phyloP scores from a whole-genome alignment of 2,329 filamentous ascomycete genomes.

The Penicillium sp. region DNA sequence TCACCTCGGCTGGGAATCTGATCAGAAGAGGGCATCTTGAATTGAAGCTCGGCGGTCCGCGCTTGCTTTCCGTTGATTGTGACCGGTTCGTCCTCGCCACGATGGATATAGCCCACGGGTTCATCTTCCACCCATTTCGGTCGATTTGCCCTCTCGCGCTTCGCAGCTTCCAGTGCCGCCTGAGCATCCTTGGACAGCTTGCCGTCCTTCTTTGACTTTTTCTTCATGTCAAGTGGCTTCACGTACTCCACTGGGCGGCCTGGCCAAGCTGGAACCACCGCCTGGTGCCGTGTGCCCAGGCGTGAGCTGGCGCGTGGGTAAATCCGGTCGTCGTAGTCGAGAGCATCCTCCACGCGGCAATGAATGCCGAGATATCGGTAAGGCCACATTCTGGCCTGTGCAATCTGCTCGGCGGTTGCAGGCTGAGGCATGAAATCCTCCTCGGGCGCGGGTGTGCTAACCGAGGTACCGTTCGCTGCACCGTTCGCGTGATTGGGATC shows the following conservation, averaged over 20 bases:
- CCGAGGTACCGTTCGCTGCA: conserved; percentile 54
- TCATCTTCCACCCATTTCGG: conserved; percentile 94
- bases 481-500: conserved; percentile 55
- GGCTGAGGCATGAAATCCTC: conserved; percentile 54
- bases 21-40: conserved; percentile 64
- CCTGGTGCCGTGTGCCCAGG: conserved; percentile 86
- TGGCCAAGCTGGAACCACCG: conserved; percentile 77
- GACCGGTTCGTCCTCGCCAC: conserved; percentile 71
- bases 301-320: conserved; percentile 93
- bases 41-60: conserved; percentile 71
- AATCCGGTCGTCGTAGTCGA: conserved; percentile 96
- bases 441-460: conserved; percentile 60
- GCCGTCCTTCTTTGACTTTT: conserved; percentile 68
- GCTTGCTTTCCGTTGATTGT: conserved; percentile 63
- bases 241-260: conserved; percentile 85
- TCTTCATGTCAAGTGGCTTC: conserved; percentile 82
- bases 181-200: conserved; percentile 72
- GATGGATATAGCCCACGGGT: conserved; percentile 75
- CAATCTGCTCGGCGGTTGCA: conserved; percentile 79
- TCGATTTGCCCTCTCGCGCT: conserved; percentile 70
- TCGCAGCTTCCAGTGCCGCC: conserved; percentile 77
- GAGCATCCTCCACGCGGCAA: conserved; percentile 87
- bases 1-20: conserved; percentile 47
- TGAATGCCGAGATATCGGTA: conserved; percentile 95
- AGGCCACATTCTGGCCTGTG: conserved; percentile 91